Conservation (phyloP, 345 rosid genomes). For the Pistacia atlantica region DNA sequence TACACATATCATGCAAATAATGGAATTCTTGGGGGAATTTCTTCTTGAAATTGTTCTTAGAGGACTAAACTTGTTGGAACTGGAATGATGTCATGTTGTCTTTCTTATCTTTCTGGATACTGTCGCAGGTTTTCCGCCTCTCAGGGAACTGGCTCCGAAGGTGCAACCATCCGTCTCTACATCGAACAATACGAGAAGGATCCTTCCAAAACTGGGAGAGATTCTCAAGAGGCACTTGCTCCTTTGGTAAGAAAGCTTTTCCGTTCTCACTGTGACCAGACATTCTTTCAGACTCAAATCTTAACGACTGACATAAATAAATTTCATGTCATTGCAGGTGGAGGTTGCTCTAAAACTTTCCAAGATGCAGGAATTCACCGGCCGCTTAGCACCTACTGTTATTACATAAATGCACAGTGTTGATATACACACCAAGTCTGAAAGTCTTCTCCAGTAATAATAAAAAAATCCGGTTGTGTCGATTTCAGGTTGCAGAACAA, state of each 20-base stretch:
- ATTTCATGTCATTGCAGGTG: constrained; percentile 54
- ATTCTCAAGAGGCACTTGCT: constrained; percentile 84
- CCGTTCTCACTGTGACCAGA: neutral
- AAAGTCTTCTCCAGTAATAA: neutral
- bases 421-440: neutral
- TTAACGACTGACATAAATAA: constrained; percentile 13
- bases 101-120: neutral
- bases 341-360: constrained; percentile 91
- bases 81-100: neutral
- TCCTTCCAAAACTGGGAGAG: constrained; percentile 85
- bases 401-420: constrained; percentile 53
- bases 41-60: neutral
- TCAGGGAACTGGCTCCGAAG: constrained; percentile 99
- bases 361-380: constrained; percentile 89
- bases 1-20: neutral
- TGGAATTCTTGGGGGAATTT: neutral
- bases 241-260: constrained; percentile 67
- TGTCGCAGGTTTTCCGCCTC: constrained; percentile 84
- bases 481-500: neutral
- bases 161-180: constrained; percentile 96
- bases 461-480: neutral
- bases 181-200: constrained; percentile 98
- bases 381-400: constrained; percentile 94
- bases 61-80: neutral
- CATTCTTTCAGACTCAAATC: neutral